Evolutionary conservation across 2,329 filamentous ascomycete species (phyloP), one percentile per base, ranked within the genome.

Genomic region (Claviceps sp.): DNA sequence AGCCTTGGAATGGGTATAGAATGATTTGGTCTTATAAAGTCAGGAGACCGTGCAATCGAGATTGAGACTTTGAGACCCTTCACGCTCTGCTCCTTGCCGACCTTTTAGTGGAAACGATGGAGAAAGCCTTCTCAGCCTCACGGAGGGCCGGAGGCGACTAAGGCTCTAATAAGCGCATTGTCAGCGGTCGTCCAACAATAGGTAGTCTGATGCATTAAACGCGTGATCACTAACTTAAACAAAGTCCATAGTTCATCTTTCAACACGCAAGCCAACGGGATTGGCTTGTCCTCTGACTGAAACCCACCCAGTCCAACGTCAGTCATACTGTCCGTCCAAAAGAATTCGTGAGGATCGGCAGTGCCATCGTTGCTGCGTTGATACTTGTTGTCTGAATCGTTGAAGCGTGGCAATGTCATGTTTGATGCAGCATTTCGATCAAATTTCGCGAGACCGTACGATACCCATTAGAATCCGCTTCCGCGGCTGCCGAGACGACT

Each of bases 321-420:
- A 56, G 88, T 93, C 86, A 95, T 95, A 55, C 79, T 79, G 7
- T 88, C 88, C 5, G 89, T 74, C 85, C 88, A 95, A 69, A 91
- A 93, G 37, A 88, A 75, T 34, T 90, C 89, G 55, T 82, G 76
- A 26, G 81, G 82, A 62, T 95, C 89, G 49, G 87, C 81, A 5
- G 82, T 85, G 46, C 89, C 89, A 62, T 95, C 90, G 63, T 95
- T 95, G 66, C 85, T 76, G 52, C 80, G 71, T 64, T 86, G 73
- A 22, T 80, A 69, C 64, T 76, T 69, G 56, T 73, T 77, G 36
- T 60, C 56, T 34, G 60, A 57, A 42, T 70, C 66, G 55, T 64
- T 60, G 60, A 79, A 80, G 53, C 66, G 71, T 55, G 68, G 65
- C 52, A 82, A 57, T 55, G 82, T 74, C 59, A 79, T 71, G 59